Evolutionary conservation across 805 yeast genomes (phyloP).

Genomic region (Debaryomyces tyrocola): DNA sequence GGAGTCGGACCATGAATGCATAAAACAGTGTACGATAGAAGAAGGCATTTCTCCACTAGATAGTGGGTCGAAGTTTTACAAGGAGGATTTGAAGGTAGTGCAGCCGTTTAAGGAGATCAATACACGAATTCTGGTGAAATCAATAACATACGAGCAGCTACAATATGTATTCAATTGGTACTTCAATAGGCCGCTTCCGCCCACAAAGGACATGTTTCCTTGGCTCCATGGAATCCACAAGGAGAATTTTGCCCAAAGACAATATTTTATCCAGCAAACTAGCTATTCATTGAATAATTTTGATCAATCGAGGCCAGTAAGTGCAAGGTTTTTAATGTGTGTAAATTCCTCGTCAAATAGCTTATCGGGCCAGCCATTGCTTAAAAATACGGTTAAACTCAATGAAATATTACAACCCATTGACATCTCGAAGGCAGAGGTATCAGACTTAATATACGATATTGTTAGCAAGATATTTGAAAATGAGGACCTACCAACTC

Average conservation of each 20-base stretch:
- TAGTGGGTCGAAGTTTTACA: conserved; percentile 12
- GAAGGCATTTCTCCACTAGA: conserved; percentile 18
- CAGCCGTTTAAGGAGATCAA: neutral
- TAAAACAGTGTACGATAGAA: neutral
- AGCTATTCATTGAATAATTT: neutral
- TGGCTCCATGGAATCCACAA: conserved; percentile 84
- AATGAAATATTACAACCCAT: conserved; percentile 54
- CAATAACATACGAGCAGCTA: conserved; percentile 14
- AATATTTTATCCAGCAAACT: conserved; percentile 39
- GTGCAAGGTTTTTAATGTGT: conserved; percentile 42
- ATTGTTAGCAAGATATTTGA: conserved; percentile 14
- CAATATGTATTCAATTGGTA: conserved; percentile 33
- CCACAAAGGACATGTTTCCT: conserved; percentile 72
- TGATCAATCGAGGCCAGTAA: conserved; percentile 18
- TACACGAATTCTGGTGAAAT: conserved; percentile 10
- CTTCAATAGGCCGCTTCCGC: conserved; percentile 50
- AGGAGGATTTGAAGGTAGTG: conserved; percentile 4
- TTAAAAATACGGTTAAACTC: conserved; percentile 56
- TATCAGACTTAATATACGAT: conserved; percentile 18
- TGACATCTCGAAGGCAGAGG: conserved; percentile 40
- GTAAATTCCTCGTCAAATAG: conserved; percentile 16
- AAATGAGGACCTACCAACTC: conserved; percentile 21
- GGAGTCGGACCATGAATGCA: conserved; percentile 4
- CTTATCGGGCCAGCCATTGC: conserved; percentile 8
- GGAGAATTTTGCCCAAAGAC: conserved; percentile 53